Evolutionary conservation across 768 basidiomycete species (phyloP).

Genomic region (Megacollybia marginata): DNA sequence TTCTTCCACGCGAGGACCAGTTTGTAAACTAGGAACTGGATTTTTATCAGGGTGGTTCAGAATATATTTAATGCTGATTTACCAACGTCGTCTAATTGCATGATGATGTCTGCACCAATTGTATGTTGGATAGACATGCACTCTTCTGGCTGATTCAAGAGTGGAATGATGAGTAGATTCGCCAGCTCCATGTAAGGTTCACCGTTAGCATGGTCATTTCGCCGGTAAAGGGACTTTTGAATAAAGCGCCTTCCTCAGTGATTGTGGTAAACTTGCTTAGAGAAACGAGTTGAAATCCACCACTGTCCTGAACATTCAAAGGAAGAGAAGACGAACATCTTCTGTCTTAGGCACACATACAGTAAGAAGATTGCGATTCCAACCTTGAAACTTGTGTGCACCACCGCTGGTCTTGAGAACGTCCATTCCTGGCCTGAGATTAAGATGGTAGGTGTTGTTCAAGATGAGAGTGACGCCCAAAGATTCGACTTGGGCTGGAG

Average conservation of each 20-base stretch:
- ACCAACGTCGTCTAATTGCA: conserved; percentile 93
- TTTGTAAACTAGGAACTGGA: conserved; percentile 71
- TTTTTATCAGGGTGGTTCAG: neutral
- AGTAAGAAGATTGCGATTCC: conserved; percentile 80
- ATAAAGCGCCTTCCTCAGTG: conserved; percentile 84
- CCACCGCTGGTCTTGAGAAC: conserved; percentile 72
- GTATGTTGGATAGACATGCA: conserved; percentile 86
- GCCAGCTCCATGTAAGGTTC: conserved; percentile 8
- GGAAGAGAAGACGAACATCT: conserved; percentile 2
- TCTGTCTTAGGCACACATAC: conserved; percentile 29
- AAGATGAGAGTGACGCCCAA: conserved; percentile 78
- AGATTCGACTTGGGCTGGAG: conserved; percentile 74
- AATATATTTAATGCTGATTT: conserved; percentile 18
- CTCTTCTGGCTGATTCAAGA: conserved; percentile 65
- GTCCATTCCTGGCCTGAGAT: conserved; percentile 74
- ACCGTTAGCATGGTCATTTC: conserved; percentile 87
- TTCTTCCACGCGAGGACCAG: conserved; percentile 76
- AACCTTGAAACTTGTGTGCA: conserved; percentile 87
- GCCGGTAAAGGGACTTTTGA: conserved; percentile 79
- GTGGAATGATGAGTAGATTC: conserved; percentile 3
- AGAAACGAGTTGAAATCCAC: conserved; percentile 85
- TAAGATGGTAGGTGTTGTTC: conserved; percentile 88
- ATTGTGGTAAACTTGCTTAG: conserved; percentile 79
- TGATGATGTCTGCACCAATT: conserved; percentile 90
- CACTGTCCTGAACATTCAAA: conserved; percentile 56